These are phyloP conservation scores for Eucalyptus camaldulensis DNA, from an alignment of 345 rosid genomes.

Conservation along the genomic window DNA sequence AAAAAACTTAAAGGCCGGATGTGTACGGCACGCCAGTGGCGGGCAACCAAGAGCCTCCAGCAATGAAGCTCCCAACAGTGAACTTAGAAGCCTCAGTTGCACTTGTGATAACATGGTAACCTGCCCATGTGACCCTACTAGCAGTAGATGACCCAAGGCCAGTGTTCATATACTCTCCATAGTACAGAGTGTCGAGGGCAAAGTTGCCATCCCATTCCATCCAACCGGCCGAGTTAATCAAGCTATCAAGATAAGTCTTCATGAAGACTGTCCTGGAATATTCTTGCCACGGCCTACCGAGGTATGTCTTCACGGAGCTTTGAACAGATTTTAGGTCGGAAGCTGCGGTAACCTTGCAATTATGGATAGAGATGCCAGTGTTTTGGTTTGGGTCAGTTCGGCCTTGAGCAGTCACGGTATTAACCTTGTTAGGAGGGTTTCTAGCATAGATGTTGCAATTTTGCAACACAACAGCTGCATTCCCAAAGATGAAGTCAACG, in stretches of 20 bases:
- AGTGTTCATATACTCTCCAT: conserved; percentile 44
- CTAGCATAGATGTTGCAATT: conserved; percentile 41
- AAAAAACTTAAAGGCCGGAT: conserved; percentile 18
- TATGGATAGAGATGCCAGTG: conserved; percentile 51
- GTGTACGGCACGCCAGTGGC: conserved; percentile 31
- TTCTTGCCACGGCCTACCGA: conserved; percentile 55
- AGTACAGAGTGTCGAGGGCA: conserved; percentile 28
- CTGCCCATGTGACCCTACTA: conserved; percentile 37
- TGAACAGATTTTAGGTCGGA: conserved; percentile 33
- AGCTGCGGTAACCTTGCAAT: conserved; percentile 37
- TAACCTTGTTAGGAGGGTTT: conserved; percentile 29
- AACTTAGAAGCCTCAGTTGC: conserved; percentile 41
- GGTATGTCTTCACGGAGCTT: conserved; percentile 35
- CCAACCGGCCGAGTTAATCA: conserved; percentile 52
- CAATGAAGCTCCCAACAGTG: conserved; percentile 35
- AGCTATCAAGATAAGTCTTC: conserved; percentile 31
- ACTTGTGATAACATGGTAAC: conserved; percentile 27
- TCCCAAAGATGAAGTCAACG: conserved; percentile 49
- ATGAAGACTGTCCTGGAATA: conserved; percentile 43
- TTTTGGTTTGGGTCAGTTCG: conserved; percentile 58
- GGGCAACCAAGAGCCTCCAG: conserved; percentile 47
- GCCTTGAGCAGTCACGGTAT: conserved; percentile 45
- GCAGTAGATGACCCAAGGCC: conserved; percentile 35
- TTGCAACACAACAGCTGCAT: conserved; percentile 52
- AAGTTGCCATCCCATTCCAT: conserved; percentile 43